Base-by-base conservation (phyloP, 2,329 filamentous ascomycete genomes). In the Calonectria honghensis region DNA sequence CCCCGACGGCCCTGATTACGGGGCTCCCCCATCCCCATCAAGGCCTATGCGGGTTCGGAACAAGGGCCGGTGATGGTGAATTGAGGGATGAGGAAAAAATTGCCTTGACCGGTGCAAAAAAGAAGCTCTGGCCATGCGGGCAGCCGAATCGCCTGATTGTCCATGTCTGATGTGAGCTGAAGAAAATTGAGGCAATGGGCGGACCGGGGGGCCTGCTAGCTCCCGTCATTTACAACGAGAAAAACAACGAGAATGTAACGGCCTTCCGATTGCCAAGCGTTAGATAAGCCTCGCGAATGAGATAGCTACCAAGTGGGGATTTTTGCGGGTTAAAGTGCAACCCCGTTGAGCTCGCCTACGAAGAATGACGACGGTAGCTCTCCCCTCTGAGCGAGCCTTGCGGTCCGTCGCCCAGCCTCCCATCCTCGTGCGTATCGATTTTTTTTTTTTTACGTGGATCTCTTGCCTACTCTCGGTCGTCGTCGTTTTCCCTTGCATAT, bases 151-250 rank as follows among this genome's bases (percentile, higher is more conserved):
- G 72, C 72, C 63, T 73, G 72, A 70, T 73, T 57, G 59, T 39
- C 29, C 48, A 48, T 73, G 61, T 37, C 66, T 65, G 67, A 70
- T 66, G 72, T 52, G 59, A 73, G 72, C 72, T 73, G 72, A 73
- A 70, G 61, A 67, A 59, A 31, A 61, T 69, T 73, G 68, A 80
- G 77, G 76, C 79, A 70, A 71, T 61, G 72, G 57, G 75, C 76
- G 75, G 75, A 78, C 79, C 67, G 70, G 79, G 79, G 57, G 61
- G 76, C 78, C 77, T 80, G 78, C 63, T 75, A 66, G 66, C 73
- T 68, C 73, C 72, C 74, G 70, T 68, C 70, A 69, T 61, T 61
- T 72, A 70, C 48, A 73, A 48, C 51, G 61, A 65, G 41, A 65
- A 70, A 65, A 70, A 67, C 64, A 76, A 70, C 68, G 64, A 76